Percentiles rank a stretch among this genome's conserved stretches.
Conservation (phyloP, 768 basidiomycete genomes). For the Peribolospora kevripleyi region DNA sequence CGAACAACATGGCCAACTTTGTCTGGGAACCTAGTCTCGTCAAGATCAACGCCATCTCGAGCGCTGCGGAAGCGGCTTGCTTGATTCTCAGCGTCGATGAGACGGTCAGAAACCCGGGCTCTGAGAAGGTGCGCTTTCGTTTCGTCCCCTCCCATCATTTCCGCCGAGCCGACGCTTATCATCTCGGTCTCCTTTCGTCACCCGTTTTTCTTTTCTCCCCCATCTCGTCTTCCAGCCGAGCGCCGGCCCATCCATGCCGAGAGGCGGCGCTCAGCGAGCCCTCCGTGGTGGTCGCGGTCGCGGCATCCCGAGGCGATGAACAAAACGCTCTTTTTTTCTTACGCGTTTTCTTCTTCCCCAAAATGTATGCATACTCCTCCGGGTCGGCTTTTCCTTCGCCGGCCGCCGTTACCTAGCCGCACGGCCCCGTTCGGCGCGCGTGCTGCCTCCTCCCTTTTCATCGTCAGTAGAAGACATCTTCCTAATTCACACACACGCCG, state of each 20-base stretch:
- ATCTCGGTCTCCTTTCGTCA: background rate
- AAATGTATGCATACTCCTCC: no score
- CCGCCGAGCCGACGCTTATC: background rate
- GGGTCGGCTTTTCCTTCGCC: no score
- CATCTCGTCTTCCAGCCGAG: background rate
- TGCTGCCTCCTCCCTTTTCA: no score
- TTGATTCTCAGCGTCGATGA: slow-evolving; percentile 90
- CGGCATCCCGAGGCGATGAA: background rate
- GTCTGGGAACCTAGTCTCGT: slow-evolving; percentile 96
- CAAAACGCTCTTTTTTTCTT: no score
- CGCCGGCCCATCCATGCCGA: background rate
- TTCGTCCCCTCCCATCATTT: background rate
- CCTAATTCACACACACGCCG: no score
- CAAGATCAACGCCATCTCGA: slow-evolving; percentile 82
- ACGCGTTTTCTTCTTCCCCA: no score
- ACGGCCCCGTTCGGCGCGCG: no score
- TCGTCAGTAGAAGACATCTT: no score
- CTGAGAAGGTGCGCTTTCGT: slow-evolving; percentile 34
- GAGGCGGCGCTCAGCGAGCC: background rate
- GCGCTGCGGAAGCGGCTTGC: slow-evolving; percentile 88
- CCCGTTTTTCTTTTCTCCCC: background rate
- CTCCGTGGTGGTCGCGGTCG: background rate
- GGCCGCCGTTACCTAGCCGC: no score
- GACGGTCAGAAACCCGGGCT: slow-evolving; percentile 86
- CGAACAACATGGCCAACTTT: slow-evolving; percentile 90